Evolutionary conservation across 202 grass and related monocot genomes (phyloP).

Genomic region (Schoenoplectus triqueter): DNA sequence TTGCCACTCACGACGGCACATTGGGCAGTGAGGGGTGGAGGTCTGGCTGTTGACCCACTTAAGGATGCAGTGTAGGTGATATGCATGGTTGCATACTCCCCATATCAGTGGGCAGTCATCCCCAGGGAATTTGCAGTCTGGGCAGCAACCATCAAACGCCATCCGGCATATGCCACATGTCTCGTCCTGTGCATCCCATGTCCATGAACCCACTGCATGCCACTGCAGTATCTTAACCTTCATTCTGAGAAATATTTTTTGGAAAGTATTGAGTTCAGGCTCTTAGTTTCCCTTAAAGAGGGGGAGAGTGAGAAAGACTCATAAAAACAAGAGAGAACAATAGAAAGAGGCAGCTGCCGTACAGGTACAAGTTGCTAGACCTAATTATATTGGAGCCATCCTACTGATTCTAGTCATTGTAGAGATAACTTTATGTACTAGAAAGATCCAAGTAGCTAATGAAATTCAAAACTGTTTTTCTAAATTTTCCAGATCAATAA

Average conservation of each 20-base stretch:
- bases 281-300: background rate
- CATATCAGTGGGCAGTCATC: constrained; percentile 86
- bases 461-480: too few species aligned
- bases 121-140: constrained; percentile 91
- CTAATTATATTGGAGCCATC: too few species aligned
- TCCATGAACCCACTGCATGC: constrained; percentile 86
- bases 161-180: constrained; percentile 92
- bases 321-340: too few species aligned
- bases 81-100: constrained; percentile 77
- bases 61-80: constrained; percentile 87
- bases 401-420: too few species aligned
- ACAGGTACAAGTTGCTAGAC: too few species aligned
- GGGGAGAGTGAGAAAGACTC: too few species aligned
- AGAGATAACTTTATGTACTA: too few species aligned
- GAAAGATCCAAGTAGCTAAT: too few species aligned
- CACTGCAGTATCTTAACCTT: constrained; percentile 92
- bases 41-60: constrained; percentile 93
- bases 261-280: background rate
- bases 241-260: constrained; percentile 32
- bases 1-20: constrained; percentile 90
- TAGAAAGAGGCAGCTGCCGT: too few species aligned
- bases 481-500: too few species aligned
- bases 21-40: constrained; percentile 82
- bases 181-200: constrained; percentile 79
- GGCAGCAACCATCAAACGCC: constrained; percentile 85